Evolutionary conservation across 2,329 filamentous ascomycete species (phyloP).

Genomic region (Coniochaeta sp.): DNA sequence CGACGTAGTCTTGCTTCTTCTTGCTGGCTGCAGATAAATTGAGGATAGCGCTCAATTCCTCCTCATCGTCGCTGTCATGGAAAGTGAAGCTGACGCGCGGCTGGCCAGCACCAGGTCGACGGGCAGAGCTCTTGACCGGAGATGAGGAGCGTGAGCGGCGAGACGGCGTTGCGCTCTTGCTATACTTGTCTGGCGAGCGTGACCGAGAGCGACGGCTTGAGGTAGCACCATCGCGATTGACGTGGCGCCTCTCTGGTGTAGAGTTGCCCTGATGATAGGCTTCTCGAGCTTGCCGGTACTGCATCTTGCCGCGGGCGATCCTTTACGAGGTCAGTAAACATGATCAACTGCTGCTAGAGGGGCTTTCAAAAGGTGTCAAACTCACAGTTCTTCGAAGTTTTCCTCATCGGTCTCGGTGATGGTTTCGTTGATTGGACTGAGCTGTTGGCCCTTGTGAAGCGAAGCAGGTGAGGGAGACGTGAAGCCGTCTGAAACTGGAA

Average conservation of each 20-base stretch:
- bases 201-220: slow-evolving; percentile 1
- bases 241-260: neutral
- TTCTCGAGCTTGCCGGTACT: neutral
- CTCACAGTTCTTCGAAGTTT: neutral
- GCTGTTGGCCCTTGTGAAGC: neutral
- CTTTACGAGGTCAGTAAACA: neutral
- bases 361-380: neutral
- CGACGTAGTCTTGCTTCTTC: neutral
- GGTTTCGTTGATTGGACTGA: neutral
- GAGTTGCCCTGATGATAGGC: neutral
- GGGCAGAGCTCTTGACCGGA: neutral
- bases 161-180: neutral
- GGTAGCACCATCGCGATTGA: neutral
- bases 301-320: neutral
- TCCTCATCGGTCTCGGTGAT: neutral
- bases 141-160: slow-evolving; percentile 1
- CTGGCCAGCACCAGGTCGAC: neutral
- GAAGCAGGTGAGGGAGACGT: neutral
- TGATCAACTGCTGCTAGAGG: neutral
- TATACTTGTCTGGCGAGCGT: neutral
- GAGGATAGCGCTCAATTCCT: neutral
- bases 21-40: neutral
- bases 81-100: neutral
- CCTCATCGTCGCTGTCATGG: neutral
- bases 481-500: slow-evolving; percentile 23